phyloP scores from a whole-genome alignment of 139 green algal genomes.

The Zygnema cylindricum region DNA sequence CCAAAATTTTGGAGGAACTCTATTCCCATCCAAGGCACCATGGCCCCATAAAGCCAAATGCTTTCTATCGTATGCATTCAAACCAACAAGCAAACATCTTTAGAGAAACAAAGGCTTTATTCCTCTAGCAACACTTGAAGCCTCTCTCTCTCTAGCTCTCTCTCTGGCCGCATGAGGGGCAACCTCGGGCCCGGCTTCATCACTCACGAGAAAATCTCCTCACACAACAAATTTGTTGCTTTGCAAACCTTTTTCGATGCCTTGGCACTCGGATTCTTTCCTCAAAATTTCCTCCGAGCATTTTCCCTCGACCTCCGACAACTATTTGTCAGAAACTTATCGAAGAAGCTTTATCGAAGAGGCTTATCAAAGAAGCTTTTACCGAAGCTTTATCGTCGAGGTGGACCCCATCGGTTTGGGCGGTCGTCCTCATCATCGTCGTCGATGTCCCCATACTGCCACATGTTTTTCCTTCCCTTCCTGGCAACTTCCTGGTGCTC shows the following conservation, averaged over 20 bases:
- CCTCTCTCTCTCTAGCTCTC: neutral
- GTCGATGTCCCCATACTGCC: conserved; percentile 83
- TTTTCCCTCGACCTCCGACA: neutral
- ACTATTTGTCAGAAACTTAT: too few species aligned
- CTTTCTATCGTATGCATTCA: neutral
- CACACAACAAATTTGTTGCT: too few species aligned
- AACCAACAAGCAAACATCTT: neutral
- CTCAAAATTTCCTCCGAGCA: too few species aligned
- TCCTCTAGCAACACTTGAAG: neutral
- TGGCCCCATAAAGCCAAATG: too few species aligned
- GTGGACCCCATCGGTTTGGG: neutral
- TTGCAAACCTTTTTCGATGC: neutral
- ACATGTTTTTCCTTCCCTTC: conserved; percentile 77
- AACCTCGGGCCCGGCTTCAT: neutral
- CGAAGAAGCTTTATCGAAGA: too few species aligned
- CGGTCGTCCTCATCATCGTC: conserved; percentile 73
- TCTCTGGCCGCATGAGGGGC: neutral
- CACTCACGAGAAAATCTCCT: neutral
- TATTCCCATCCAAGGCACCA: too few species aligned
- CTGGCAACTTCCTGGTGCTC: conserved; percentile 75
- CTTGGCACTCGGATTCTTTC: neutral
- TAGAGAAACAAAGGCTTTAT: neutral
- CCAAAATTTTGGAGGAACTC: neutral
- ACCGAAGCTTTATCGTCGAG: neutral
- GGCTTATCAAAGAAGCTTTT: too few species aligned